Conservation (phyloP, 2,329 filamentous ascomycete species). For the Parafenestella ontariensis region DNA sequence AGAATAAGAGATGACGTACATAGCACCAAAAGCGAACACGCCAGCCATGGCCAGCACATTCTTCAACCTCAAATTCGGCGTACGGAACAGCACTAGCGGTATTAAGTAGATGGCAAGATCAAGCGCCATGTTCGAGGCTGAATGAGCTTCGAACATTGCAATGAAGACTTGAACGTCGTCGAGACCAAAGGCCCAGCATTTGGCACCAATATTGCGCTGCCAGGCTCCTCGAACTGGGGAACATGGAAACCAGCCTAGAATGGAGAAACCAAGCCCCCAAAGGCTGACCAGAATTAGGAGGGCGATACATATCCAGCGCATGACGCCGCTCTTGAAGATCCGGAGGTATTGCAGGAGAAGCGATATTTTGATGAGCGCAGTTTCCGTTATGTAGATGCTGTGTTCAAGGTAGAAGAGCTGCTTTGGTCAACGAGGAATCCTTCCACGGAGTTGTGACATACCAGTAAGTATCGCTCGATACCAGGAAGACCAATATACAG, state of each 20-base stretch:
- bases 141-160: slow-evolving; percentile 34
- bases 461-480: slow-evolving; percentile 23
- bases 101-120: slow-evolving; percentile 42
- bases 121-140: slow-evolving; percentile 44
- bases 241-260: slow-evolving; percentile 43
- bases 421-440: background rate
- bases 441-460: background rate
- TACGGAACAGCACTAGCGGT: slow-evolving; percentile 40
- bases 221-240: slow-evolving; percentile 36
- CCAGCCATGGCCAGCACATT: slow-evolving; percentile 39
- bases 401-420: slow-evolving; percentile 42
- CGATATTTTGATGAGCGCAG: slow-evolving; percentile 45
- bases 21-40: slow-evolving; percentile 39
- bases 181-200: slow-evolving; percentile 41
- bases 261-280: slow-evolving; percentile 41
- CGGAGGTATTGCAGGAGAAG: slow-evolving; percentile 48
- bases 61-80: slow-evolving; percentile 34
- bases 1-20: slow-evolving; percentile 29
- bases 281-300: slow-evolving; percentile 30
- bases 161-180: slow-evolving; percentile 26
- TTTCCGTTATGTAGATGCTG: slow-evolving; percentile 39
- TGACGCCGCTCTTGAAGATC: slow-evolving; percentile 42
- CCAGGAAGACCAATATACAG: slow-evolving; percentile 26
- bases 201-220: slow-evolving; percentile 23
- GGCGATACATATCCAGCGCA: slow-evolving; percentile 36